phyloP scores from a whole-genome alignment of 495 filamentous ascomycete species.

The Opeltia flavorubescens region DNA sequence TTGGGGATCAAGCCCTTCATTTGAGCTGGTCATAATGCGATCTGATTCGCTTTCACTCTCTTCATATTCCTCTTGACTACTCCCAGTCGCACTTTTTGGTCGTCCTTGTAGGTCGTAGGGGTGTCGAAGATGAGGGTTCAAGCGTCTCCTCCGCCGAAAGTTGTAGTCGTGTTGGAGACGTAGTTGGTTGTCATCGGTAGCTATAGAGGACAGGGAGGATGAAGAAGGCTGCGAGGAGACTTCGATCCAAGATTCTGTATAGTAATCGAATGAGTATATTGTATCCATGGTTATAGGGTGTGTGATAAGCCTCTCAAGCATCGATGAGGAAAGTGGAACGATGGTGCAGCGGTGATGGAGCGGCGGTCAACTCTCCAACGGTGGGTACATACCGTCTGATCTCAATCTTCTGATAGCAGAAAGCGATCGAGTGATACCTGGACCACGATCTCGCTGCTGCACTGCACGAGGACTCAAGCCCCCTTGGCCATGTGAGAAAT shows the following conservation, averaged over 20 bases:
- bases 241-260: slow-evolving; percentile 92
- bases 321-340: slow-evolving; percentile 8
- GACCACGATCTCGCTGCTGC: slow-evolving; percentile 3
- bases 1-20: slow-evolving; percentile 47
- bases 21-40: slow-evolving; percentile 69
- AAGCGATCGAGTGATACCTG: slow-evolving; percentile 11
- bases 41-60: slow-evolving; percentile 81
- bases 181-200: slow-evolving; percentile 72
- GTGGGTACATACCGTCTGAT: slow-evolving; percentile 15
- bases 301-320: slow-evolving; percentile 19
- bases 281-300: slow-evolving; percentile 11
- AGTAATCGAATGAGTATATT: slow-evolving; percentile 41
- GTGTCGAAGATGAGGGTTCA: slow-evolving; percentile 27
- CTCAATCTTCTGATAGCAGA: slow-evolving; percentile 14
- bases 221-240: slow-evolving; percentile 86
- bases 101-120: slow-evolving; percentile 3
- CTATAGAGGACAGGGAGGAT: slow-evolving; percentile 67
- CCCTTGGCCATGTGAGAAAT: not conserved
- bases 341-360: slow-evolving; percentile 5
- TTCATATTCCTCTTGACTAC: slow-evolving; percentile 84
- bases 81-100: slow-evolving; percentile 38
- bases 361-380: slow-evolving; percentile 8
- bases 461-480: not conserved
- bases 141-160: slow-evolving; percentile 32
- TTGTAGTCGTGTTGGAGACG: slow-evolving; percentile 45